phyloP scores from a whole-genome alignment of 2,329 filamentous ascomycete genomes.

The Colletotrichum camelliae region DNA sequence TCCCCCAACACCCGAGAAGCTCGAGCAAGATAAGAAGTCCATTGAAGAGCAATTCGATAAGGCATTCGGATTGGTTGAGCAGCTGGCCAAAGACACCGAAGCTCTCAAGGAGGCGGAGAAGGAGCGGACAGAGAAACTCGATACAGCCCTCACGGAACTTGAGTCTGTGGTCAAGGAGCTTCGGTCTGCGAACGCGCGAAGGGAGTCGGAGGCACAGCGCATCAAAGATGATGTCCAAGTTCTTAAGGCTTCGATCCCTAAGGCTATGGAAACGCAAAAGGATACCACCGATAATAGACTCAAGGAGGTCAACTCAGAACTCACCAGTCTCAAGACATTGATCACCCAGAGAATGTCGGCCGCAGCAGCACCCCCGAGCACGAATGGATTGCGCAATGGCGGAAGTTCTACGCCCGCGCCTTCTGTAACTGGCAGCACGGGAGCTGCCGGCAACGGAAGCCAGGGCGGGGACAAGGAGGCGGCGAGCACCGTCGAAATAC shows the following conservation, averaged over 20 bases:
- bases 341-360: constrained; percentile 67
- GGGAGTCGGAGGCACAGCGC: constrained; percentile 86
- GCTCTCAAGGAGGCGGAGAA: constrained; percentile 87
- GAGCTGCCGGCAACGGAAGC: constrained; percentile 32
- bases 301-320: constrained; percentile 83
- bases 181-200: constrained; percentile 78
- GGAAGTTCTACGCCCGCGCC: constrained; percentile 24
- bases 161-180: constrained; percentile 83
- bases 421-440: not conserved
- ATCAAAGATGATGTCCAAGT: constrained; percentile 85
- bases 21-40: constrained; percentile 91
- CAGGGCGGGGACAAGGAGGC: constrained; percentile 30
- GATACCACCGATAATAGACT: constrained; percentile 81
- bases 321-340: constrained; percentile 91
- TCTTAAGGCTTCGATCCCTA: constrained; percentile 85
- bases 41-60: constrained; percentile 95
- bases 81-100: constrained; percentile 88
- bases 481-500: constrained; percentile 32
- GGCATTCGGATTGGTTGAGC: constrained; percentile 89
- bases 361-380: constrained; percentile 27
- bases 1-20: constrained; percentile 89
- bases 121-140: constrained; percentile 81
- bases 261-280: constrained; percentile 87
- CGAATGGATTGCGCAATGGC: constrained; percentile 29
- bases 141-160: constrained; percentile 81